Evolutionary conservation across 805 yeast genomes (phyloP).

Genomic region (Suhomyces pyralidae): DNA sequence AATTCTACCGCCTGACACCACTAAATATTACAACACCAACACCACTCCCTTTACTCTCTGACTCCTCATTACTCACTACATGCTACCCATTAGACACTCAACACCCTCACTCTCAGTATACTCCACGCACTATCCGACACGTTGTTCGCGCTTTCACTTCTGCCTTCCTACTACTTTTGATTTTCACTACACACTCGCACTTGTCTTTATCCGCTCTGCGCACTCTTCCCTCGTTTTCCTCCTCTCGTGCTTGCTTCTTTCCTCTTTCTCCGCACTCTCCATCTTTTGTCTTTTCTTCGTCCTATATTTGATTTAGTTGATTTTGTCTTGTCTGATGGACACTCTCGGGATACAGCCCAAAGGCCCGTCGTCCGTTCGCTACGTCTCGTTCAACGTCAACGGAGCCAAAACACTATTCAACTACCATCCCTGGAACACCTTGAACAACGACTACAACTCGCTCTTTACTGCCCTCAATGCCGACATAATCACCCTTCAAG

Average conservation of each 20-base stretch:
- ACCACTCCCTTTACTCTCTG: no score
- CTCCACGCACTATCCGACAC: no score
- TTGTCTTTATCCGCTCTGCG: not conserved
- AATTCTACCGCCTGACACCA: no score
- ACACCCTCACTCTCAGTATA: no score
- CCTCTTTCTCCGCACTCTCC: not conserved
- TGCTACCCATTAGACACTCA: no score
- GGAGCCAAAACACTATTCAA: slow-evolving; percentile 78
- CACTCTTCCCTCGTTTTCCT: not conserved
- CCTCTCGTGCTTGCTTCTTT: not conserved
- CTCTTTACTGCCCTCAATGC: slow-evolving; percentile 57
- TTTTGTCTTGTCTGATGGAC: not conserved
- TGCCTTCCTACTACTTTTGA: not conserved
- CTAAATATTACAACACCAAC: no score
- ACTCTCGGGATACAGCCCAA: not conserved
- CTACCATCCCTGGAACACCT: slow-evolving; percentile 76
- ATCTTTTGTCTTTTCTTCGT: not conserved
- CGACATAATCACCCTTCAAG: slow-evolving; percentile 85
- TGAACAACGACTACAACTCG: slow-evolving; percentile 33
- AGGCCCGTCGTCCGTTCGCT: slow-evolving; percentile 31
- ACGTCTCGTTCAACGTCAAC: slow-evolving; percentile 77
- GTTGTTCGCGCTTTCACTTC: no score
- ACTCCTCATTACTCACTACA: no score
- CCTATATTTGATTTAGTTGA: no score
- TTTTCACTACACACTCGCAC: not conserved